Conservation (phyloP, 192 early-diverging fungal genomes). For the Phlyctochytrium arcticum region DNA sequence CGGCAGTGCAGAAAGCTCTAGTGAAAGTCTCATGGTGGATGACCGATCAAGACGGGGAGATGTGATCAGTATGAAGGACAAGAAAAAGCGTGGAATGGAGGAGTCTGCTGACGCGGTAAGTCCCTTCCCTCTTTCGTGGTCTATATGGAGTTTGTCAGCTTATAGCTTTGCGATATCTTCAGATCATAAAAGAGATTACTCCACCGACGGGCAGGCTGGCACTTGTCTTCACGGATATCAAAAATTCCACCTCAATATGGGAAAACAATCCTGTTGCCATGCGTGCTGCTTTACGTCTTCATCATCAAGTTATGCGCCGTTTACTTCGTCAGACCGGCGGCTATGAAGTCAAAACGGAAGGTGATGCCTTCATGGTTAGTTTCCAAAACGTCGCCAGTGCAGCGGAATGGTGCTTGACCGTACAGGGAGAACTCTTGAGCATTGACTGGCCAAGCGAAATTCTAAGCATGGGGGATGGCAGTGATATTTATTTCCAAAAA, state of each 20-base stretch:
- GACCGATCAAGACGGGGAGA: conserved; percentile 2
- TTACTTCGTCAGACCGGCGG: conserved; percentile 77
- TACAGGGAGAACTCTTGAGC: conserved; percentile 72
- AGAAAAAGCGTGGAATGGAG: not conserved
- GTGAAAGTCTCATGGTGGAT: conserved; percentile 18
- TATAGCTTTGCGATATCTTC: too few species aligned
- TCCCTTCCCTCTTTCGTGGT: too few species aligned
- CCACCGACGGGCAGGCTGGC: conserved; percentile 80
- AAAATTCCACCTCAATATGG: conserved; percentile 91
- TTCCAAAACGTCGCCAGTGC: conserved; percentile 79
- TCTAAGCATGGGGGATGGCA: conserved; percentile 69
- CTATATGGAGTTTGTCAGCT: too few species aligned
- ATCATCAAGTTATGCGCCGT: conserved; percentile 79
- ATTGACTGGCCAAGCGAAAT: conserved; percentile 88
- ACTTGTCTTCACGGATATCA: conserved; percentile 91
- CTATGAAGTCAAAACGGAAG: conserved; percentile 95
- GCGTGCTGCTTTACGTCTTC: conserved; percentile 81
- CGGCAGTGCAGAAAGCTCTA: conserved; percentile 24
- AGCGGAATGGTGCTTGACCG: conserved; percentile 82
- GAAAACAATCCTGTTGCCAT: conserved; percentile 79
- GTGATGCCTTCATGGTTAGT: conserved; percentile 91
- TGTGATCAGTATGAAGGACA: not conserved
- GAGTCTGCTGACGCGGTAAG: too few species aligned
- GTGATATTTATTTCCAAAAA: conserved; percentile 61
- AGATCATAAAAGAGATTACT: conserved; percentile 59